phyloP scores from a whole-genome alignment of 352 stramenopile genomes.

The Pythium brassicae region DNA sequence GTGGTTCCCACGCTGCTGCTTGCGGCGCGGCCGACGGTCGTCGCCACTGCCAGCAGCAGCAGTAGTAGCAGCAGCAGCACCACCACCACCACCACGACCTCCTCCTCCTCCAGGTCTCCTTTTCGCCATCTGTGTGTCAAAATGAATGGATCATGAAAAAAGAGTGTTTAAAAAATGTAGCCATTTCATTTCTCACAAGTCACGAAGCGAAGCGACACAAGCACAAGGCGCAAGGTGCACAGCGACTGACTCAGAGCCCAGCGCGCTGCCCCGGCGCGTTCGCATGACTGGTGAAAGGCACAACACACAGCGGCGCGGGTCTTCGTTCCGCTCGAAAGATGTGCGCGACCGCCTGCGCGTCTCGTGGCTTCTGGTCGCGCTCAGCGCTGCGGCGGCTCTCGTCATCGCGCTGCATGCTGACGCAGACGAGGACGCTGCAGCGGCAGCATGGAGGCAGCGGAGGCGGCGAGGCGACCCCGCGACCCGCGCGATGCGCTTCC shows the following conservation, averaged over 20 bases:
- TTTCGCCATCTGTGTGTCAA: background rate
- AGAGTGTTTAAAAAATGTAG: constrained; percentile 1
- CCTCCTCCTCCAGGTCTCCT: background rate
- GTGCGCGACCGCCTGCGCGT: constrained; percentile 2
- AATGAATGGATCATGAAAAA: background rate
- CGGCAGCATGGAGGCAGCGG: background rate
- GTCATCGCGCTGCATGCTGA: background rate
- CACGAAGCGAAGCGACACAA: background rate
- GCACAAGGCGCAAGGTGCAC: constrained; percentile 9
- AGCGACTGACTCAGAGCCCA: background rate
- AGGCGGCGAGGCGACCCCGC: background rate
- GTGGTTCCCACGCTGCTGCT: constrained; percentile 2
- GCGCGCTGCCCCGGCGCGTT: background rate
- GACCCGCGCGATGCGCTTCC: background rate
- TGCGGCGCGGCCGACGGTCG: background rate
- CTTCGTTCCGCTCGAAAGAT: background rate
- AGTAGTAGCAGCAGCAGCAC: no score
- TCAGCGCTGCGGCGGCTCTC: background rate
- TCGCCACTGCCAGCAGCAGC: no score
- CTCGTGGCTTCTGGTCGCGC: constrained; percentile 1
- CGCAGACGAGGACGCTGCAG: background rate
- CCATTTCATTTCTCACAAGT: no score
- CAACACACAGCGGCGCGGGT: no score
- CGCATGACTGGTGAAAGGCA: no score
- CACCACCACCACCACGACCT: background rate